Conservation (phyloP, 108 stramenopile genomes). For the Craspedostauros australis region DNA sequence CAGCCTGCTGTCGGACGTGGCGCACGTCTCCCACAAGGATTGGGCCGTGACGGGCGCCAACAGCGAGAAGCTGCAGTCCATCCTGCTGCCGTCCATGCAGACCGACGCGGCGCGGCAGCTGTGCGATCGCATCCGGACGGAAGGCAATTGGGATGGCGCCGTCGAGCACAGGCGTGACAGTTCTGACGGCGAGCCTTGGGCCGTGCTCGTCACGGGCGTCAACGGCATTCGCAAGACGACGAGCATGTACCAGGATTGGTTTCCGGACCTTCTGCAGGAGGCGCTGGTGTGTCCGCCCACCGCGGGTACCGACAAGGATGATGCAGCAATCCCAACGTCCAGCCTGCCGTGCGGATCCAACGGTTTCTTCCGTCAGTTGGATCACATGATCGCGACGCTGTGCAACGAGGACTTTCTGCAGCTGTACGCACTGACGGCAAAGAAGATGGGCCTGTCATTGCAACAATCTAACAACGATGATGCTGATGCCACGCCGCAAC, state of each 20-base stretch:
- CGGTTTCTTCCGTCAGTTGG: constrained; percentile 84
- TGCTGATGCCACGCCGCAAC: too few species aligned
- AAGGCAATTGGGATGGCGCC: constrained; percentile 82
- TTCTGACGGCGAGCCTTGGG: constrained; percentile 46
- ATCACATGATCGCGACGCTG: constrained; percentile 80
- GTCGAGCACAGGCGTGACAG: constrained; percentile 6
- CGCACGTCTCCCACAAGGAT: constrained; percentile 65
- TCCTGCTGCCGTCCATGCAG: constrained; percentile 12
- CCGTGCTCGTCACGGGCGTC: constrained; percentile 82
- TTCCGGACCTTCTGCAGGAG: constrained; percentile 48
- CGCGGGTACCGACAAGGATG: not conserved
- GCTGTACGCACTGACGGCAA: constrained; percentile 55
- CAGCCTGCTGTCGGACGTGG: constrained; percentile 36
- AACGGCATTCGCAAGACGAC: constrained; percentile 89
- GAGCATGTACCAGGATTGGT: constrained; percentile 81
- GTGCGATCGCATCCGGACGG: constrained; percentile 57
- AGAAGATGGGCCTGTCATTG: too few species aligned
- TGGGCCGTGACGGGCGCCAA: constrained; percentile 51
- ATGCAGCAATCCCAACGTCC: constrained; percentile 6
- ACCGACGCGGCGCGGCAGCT: constrained; percentile 9
- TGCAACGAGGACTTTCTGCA: constrained; percentile 71
- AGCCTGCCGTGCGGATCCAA: constrained; percentile 48
- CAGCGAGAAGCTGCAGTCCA: constrained; percentile 33
- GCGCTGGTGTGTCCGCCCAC: constrained; percentile 44
- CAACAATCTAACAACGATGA: too few species aligned